Conservation (phyloP, 305 asterid genomes). For the Solanum hybrid region DNA sequence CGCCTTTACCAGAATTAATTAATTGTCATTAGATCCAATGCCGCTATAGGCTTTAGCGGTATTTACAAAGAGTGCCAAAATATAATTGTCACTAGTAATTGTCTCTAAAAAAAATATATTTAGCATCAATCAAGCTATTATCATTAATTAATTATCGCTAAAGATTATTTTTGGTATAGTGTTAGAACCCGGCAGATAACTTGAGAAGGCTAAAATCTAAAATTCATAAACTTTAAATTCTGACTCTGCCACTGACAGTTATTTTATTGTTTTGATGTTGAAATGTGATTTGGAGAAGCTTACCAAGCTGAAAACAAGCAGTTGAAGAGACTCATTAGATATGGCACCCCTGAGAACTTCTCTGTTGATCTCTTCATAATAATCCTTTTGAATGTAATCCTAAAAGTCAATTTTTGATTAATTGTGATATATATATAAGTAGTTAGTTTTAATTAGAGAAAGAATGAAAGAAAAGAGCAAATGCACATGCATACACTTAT, state of each 20-base stretch:
- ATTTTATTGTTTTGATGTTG: neutral
- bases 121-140: neutral
- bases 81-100: neutral
- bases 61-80: too few species aligned
- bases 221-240: neutral
- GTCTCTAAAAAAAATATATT: neutral
- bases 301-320: conserved; percentile 58
- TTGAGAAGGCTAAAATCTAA: neutral
- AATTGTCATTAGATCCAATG: neutral
- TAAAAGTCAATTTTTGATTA: neutral
- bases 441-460: neutral
- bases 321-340: conserved; percentile 53
- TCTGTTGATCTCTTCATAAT: conserved; percentile 39
- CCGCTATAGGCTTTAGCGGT: neutral
- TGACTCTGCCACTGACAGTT: rapidly evolving
- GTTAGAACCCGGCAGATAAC: neutral
- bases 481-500: neutral
- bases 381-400: conserved; percentile 60
- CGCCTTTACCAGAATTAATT: too few species aligned
- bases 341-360: conserved; percentile 52
- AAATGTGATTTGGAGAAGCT: neutral
- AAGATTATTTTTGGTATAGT: neutral
- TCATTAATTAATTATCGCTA: too few species aligned
- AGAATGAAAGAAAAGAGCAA: neutral
- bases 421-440: neutral